A percentile compares a stretch with the other conserved stretches of the same genome.
Conservation (phyloP, 2,329 filamentous ascomycete genomes). For the Microthyrium microscopicum region DNA sequence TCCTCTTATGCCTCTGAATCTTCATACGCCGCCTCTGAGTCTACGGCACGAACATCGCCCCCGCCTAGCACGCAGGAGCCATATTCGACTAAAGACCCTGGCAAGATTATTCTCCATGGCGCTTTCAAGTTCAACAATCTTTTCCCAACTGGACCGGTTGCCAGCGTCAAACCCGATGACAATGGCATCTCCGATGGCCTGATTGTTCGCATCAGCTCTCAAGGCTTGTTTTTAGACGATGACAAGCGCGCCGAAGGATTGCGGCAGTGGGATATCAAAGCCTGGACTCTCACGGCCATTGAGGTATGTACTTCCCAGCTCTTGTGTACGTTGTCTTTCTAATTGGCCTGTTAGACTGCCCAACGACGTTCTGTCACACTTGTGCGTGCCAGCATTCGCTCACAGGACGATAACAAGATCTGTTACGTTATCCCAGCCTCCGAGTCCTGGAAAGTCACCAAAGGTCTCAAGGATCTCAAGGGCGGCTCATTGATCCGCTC, state of each 20-base stretch:
- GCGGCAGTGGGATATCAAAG: conserved; percentile 96
- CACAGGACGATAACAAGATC: conserved; percentile 42
- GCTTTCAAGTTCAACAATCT: conserved; percentile 88
- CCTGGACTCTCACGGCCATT: conserved; percentile 86
- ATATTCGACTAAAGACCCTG: conserved; percentile 76
- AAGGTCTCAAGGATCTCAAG: conserved; percentile 38
- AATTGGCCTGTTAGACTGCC: background rate
- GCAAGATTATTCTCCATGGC: conserved; percentile 90
- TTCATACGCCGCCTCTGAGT: conserved; percentile 72
- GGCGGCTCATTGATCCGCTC: conserved; percentile 40
- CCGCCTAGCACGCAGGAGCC: conserved; percentile 63
- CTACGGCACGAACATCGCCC: conserved; percentile 68
- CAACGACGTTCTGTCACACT: conserved; percentile 28
- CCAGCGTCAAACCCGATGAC: conserved; percentile 71
- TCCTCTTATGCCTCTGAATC: conserved; percentile 50
- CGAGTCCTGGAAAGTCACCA: conserved; percentile 46
- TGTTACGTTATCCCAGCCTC: conserved; percentile 43
- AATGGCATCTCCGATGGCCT: conserved; percentile 81
- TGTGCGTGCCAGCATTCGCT: conserved; percentile 40
- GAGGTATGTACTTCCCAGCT: conserved; percentile 61
- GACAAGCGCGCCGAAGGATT: conserved; percentile 83
- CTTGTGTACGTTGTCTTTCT: background rate
- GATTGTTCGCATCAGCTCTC: conserved; percentile 79
- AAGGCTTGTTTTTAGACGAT: conserved; percentile 93
- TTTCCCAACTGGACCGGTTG: conserved; percentile 76